These are phyloP conservation scores for Clonostachys sp. DNA, from an alignment of 2,329 filamentous ascomycete genomes.

Conservation along the genomic window DNA sequence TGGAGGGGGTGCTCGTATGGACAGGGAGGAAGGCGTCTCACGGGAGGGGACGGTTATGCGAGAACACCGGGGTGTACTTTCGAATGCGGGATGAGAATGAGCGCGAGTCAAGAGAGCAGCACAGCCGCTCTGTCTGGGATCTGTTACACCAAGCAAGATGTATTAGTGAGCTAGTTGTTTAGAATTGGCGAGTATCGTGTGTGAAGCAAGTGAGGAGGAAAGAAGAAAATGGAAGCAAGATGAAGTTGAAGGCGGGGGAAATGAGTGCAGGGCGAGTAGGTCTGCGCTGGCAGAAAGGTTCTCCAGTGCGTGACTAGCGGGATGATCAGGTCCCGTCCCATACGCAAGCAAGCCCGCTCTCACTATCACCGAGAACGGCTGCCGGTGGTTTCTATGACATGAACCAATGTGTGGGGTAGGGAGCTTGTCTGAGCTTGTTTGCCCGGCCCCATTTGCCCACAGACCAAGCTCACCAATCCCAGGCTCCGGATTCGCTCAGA, in stretches of 20 bases:
- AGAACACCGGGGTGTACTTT: neutral
- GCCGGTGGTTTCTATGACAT: no score
- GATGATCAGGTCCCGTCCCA: no score
- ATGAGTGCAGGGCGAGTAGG: neutral
- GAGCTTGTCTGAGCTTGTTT: no score
- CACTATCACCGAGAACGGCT: no score
- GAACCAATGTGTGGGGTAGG: no score
- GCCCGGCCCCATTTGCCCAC: no score
- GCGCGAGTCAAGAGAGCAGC: slow-evolving; percentile 13
- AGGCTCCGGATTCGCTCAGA: slow-evolving; percentile 3
- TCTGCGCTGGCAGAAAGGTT: no score
- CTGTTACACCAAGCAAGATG: neutral
- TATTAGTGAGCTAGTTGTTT: neutral
- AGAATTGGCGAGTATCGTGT: neutral
- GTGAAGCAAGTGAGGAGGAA: neutral
- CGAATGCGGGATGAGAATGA: neutral
- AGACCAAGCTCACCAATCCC: slow-evolving; percentile 1
- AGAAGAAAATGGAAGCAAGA: neutral
- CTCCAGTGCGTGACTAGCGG: no score
- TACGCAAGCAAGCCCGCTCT: no score
- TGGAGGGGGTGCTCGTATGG: neutral
- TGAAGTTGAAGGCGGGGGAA: neutral
- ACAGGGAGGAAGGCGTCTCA: neutral
- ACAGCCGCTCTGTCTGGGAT: slow-evolving; percentile 12
- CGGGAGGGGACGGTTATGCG: no score